Evolutionary conservation across 2,329 filamentous ascomycete genomes (phyloP), one percentile per base, ranked within the genome.

Genomic region (Thelonectria discophora): DNA sequence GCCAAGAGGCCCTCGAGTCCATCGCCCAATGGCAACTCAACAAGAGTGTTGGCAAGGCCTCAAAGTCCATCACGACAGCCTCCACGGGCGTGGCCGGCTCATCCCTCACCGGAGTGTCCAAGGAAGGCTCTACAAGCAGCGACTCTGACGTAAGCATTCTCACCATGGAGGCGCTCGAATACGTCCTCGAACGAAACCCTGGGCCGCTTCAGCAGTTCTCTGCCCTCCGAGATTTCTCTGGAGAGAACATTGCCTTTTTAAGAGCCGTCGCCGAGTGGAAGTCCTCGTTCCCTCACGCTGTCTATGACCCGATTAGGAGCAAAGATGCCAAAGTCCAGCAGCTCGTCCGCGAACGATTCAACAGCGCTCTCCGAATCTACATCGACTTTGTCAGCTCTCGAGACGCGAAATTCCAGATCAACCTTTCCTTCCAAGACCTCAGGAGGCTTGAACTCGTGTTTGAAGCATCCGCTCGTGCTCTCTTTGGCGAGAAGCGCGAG

Each of bases 201-300:
- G 77, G 80, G 1, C 84, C 85, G 0, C 79, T 91, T 0, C 85
- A 88, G 58, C 75, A 85, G 50, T 91, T 89, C 71, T 88, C 88
- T 0, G 87, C 88, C 0, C 77, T 84, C 2, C 81, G 83, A 42
- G 88, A 91, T 65, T 90, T 90, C 71, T 90, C 88, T 0, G 88
- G 87, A 18, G 89, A 91, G 73, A 91, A 91, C 69, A 87, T 91
- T 65, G 84, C 87, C 34, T 91, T 91, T 72, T 77, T 91, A 2
- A 86, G 81, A 9, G 78, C 80, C n/a, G 82, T 89, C 1, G 76
- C 80, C 1, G 79, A 81, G 50, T 90, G 86, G 85, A 87, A 85
- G 71, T 68, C 71, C 3, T 75, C 73, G 1, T 54, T 70, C 66
- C 34, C 64, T 62, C 45, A 45, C 5, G 47, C 37, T 3, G 13